phyloP scores from a whole-genome alignment of 495 filamentous ascomycete species.

The Aspergillus kassunensis region DNA sequence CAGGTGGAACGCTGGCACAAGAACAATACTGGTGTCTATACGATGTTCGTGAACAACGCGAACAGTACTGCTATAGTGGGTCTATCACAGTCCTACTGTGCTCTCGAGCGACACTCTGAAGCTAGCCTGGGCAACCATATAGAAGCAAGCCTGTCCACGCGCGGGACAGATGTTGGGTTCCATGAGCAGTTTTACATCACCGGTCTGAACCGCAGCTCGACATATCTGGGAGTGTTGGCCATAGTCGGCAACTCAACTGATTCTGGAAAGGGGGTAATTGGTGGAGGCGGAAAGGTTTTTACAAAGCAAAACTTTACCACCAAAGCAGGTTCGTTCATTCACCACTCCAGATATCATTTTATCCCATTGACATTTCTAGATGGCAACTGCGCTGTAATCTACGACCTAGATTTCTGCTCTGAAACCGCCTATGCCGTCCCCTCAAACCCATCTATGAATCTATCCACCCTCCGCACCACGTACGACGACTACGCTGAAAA shows the following conservation, averaged over 20 bases:
- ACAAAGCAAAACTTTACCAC: constrained; percentile 64
- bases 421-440: constrained; percentile 89
- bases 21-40: constrained; percentile 58
- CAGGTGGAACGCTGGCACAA: constrained; percentile 50
- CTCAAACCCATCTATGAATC: constrained; percentile 53
- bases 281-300: constrained; percentile 71
- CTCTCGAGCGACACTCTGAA: constrained; percentile 58
- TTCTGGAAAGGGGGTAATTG: constrained; percentile 47
- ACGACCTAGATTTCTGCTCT: constrained; percentile 77
- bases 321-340: constrained; percentile 58
- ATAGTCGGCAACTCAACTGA: constrained; percentile 53
- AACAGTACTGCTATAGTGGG: constrained; percentile 59
- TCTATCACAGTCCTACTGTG: constrained; percentile 70
- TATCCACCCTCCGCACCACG: constrained; percentile 50
- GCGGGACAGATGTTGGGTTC: constrained; percentile 52
- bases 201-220: constrained; percentile 63
- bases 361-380: constrained; percentile 33
- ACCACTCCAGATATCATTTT: no score
- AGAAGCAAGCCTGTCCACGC: constrained; percentile 61
- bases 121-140: constrained; percentile 53
- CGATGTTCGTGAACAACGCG: constrained; percentile 70
- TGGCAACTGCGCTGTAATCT: constrained; percentile 77
- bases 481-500: constrained; percentile 63
- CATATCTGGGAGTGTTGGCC: constrained; percentile 69
- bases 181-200: constrained; percentile 84